Base-by-base conservation (phyloP, 2,329 filamentous ascomycete genomes). In the Mycogone perniciosa region DNA sequence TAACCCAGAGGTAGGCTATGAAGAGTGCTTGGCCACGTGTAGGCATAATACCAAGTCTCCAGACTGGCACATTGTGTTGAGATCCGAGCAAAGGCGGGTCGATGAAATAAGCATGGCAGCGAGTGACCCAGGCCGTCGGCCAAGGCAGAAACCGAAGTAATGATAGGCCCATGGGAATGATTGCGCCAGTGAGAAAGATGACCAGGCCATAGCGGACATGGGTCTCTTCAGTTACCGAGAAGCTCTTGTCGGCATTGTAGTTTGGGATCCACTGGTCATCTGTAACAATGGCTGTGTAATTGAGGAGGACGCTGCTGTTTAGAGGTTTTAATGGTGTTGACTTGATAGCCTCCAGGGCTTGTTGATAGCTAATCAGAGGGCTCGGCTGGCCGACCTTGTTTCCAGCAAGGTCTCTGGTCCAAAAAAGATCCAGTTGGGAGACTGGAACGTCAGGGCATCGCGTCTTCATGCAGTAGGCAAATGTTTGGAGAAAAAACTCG, bases 21-120 rank as follows among this genome's bases (percentile, higher is more conserved):
- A 73, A 77, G 11, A 76, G 48, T 7, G 62, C 58, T 39, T 76
- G 74, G 1, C 72, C 73, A 1, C 66, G 51, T 0, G 71, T 76
- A 0, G 74, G 74, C 0, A 66, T 51, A 5, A 64, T 58, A 2
- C 56, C 63, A 1, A 67, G 35, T 20, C 59, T 56, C 41, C 48
- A 53, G 8, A 61, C 41, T 20, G 57, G 56, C 13, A 50, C 52
- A 7, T 53, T 48, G 47, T 63, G 57, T 4, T 50, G 47, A 1
- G 51, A 50, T 7, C 60, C 60, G 41, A 57, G 48, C 20, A 60
- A 45, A 1, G 60, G 58, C 6, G 61, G 59, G 41, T 62, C 57
- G 31, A 61, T 57, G 33, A 62, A 26, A 33, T 57, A 56, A 10
- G 59, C 54, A 33, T 57, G 55, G 47, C 59, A 49, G 27, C 50